These are phyloP conservation scores for Mychonastes homosphaera DNA, from an alignment of 139 green algal genomes.

Conservation along the genomic window DNA sequence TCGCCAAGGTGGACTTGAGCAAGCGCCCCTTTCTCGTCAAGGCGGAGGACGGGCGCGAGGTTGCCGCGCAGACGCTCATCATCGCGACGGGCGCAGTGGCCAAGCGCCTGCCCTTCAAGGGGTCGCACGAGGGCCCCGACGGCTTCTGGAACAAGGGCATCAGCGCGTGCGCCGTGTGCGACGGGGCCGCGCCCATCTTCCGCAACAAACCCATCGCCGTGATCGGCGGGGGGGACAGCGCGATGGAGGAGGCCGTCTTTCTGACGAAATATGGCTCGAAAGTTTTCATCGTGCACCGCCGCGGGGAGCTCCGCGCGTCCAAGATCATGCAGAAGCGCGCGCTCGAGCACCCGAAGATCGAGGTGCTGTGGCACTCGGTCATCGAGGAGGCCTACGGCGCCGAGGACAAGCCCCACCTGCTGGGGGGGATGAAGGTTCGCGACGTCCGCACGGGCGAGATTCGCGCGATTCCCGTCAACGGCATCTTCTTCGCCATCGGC, in stretches of 20 bases:
- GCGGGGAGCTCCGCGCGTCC: conserved; percentile 66
- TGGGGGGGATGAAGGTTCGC: conserved; percentile 48
- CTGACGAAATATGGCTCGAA: conserved; percentile 63
- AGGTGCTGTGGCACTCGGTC: conserved; percentile 57
- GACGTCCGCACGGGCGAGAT: conserved; percentile 47
- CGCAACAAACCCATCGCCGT: conserved; percentile 62
- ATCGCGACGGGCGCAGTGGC: conserved; percentile 52
- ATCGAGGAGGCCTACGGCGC: conserved; percentile 60
- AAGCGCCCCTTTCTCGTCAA: conserved; percentile 28
- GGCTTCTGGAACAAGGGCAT: conserved; percentile 72
- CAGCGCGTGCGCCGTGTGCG: conserved; percentile 63
- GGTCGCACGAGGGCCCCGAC: conserved; percentile 21
- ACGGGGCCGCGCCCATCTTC: conserved; percentile 82
- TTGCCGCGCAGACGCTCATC: conserved; percentile 50
- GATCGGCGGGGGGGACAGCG: conserved; percentile 68
- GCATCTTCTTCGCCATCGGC: conserved; percentile 88
- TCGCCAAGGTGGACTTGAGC: conserved; percentile 36
- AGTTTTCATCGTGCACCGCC: conserved; percentile 80
- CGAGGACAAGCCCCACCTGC: conserved; percentile 36
- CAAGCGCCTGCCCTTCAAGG: conserved; percentile 37
- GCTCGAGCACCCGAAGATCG: conserved; percentile 69
- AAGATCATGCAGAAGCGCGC: conserved; percentile 58
- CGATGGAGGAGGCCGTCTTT: conserved; percentile 71
- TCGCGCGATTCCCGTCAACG: conserved; percentile 35
- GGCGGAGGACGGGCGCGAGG: conserved; percentile 18